These are phyloP conservation scores for Neopestalotiopsis sp. DNA, from an alignment of 2,329 filamentous ascomycete species.

Conservation along the genomic window DNA sequence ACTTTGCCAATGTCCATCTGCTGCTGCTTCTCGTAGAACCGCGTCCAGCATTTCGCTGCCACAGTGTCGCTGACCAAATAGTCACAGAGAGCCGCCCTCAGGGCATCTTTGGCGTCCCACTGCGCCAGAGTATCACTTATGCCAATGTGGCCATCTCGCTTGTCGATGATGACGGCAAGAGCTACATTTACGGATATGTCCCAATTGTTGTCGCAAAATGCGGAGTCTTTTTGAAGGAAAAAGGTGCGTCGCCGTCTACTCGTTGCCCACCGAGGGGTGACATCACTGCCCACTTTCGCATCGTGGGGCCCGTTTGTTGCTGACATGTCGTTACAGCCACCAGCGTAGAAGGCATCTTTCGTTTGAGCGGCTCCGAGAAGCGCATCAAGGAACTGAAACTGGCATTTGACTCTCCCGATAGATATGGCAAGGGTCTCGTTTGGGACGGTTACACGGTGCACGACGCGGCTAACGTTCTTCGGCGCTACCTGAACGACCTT, in stretches of 20 bases:
- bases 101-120: conserved; percentile 92
- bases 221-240: conserved; percentile 96
- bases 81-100: conserved; percentile 56
- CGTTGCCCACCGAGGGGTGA: not conserved
- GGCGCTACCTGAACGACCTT: conserved; percentile 93
- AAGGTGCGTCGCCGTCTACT: conserved; percentile 67
- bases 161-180: conserved; percentile 88
- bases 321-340: conserved; percentile 69
- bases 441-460: conserved; percentile 99
- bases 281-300: not conserved
- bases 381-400: conserved; percentile 95
- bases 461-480: conserved; percentile 94
- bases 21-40: not conserved
- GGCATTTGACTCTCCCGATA: conserved; percentile 90
- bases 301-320: conserved; percentile 15
- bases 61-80: conserved; percentile 21
- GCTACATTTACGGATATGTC: conserved; percentile 98
- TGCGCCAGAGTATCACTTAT: conserved; percentile 94
- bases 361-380: conserved; percentile 93
- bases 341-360: conserved; percentile 94
- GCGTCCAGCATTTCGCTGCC: not conserved
- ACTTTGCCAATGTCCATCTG: not conserved
- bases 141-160: conserved; percentile 98
- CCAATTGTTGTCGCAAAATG: conserved; percentile 98
- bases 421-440: conserved; percentile 94